Evolutionary conservation across 2,329 filamentous ascomycete species (phyloP).

Genomic region (Zymoseptoria crescenta): DNA sequence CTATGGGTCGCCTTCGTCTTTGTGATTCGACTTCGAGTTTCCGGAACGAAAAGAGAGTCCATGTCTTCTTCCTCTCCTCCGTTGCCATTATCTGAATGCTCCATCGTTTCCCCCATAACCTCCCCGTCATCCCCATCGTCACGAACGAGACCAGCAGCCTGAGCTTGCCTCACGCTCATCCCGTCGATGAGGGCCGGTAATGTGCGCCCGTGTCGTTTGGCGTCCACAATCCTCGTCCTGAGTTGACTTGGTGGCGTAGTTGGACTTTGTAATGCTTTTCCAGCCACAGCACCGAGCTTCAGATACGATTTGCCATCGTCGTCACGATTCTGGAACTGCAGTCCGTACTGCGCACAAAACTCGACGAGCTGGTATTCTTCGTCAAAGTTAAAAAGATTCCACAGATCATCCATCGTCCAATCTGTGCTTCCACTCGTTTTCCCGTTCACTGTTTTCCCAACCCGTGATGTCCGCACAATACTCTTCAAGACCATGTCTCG

Average conservation of each 20-base stretch:
- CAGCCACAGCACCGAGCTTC: conserved; percentile 44
- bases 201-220: conserved; percentile 48
- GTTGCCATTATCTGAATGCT: conserved; percentile 18
- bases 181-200: conserved; percentile 52
- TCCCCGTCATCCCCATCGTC: conserved; percentile 28
- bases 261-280: conserved; percentile 24
- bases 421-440: conserved; percentile 40
- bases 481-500: conserved; percentile 48
- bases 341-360: conserved; percentile 48
- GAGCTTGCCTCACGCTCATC: conserved; percentile 46
- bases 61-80: conserved; percentile 26
- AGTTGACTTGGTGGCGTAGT: conserved; percentile 36
- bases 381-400: conserved; percentile 48
- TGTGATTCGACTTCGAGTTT: conserved; percentile 11
- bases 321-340: conserved; percentile 41
- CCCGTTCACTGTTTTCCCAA: conserved; percentile 2
- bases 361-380: conserved; percentile 44
- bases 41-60: conserved; percentile 37
- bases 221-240: conserved; percentile 43
- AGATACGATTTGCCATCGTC: conserved; percentile 39
- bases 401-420: conserved; percentile 49
- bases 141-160: conserved; percentile 43
- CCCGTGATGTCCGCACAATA: conserved; percentile 19
- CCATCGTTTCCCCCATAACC: conserved; percentile 21
- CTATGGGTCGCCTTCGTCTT: neutral